Evolutionary conservation across 148 eudicot genomes (phyloP).

Genomic region (Rhododendron williamsianum): DNA sequence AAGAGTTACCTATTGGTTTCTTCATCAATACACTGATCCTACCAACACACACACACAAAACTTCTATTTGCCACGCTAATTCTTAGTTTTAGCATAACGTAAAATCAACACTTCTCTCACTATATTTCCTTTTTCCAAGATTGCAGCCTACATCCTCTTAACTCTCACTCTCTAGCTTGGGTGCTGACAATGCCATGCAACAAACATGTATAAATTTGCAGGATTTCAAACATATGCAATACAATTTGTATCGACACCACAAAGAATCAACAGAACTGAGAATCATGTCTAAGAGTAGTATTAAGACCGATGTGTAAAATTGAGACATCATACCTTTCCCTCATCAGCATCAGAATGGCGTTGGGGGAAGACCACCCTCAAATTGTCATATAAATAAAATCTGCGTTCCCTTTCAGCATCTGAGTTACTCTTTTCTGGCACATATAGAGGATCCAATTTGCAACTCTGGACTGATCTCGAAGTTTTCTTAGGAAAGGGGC

Average conservation of each 20-base stretch:
- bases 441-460: slow-evolving; percentile 29
- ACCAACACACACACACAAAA: not conserved
- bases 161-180: not conserved
- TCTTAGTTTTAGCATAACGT: not conserved
- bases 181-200: not conserved
- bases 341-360: slow-evolving; percentile 82
- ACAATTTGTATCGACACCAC: not conserved
- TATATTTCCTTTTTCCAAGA: not conserved
- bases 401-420: slow-evolving; percentile 38
- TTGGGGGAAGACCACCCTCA: slow-evolving; percentile 81
- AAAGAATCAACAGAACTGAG: not conserved
- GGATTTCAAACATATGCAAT: not conserved
- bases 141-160: not conserved
- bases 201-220: not conserved
- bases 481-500: slow-evolving; percentile 49
- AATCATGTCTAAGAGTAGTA: not conserved
- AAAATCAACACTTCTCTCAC: not conserved
- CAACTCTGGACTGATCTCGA: slow-evolving; percentile 41
- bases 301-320: not conserved
- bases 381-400: slow-evolving; percentile 59
- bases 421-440: slow-evolving; percentile 12
- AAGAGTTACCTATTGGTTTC: not conserved
- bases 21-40: not conserved
- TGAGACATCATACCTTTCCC: slow-evolving; percentile 54
- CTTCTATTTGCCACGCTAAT: not conserved